phyloP scores from a whole-genome alignment of 805 yeast genomes.

The Millerozyma acaciae region DNA sequence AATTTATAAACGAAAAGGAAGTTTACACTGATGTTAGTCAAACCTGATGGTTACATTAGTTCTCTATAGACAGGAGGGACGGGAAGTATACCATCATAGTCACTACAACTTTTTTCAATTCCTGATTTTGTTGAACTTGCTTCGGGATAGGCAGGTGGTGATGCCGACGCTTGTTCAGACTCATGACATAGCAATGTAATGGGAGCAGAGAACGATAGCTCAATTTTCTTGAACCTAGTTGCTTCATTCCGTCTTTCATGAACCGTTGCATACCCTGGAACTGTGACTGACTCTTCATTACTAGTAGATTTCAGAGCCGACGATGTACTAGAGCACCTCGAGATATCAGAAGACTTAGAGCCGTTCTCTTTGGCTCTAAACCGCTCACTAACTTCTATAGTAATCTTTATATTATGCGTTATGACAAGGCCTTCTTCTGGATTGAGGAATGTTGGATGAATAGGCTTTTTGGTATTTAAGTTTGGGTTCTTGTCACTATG shows the following conservation, averaged over 20 bases:
- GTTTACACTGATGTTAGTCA: slow-evolving; percentile 1
- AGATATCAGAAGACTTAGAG: neutral
- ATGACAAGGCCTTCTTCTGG: slow-evolving; percentile 7
- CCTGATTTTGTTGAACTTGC: neutral
- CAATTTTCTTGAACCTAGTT: slow-evolving; percentile 9
- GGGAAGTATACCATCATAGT: too few species aligned
- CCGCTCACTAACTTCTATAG: slow-evolving; percentile 11
- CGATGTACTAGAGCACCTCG: slow-evolving; percentile 2
- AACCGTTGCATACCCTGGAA: slow-evolving; percentile 7
- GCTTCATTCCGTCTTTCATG: slow-evolving; percentile 6
- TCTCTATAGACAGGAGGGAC: slow-evolving; percentile 1
- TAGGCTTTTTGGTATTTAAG: slow-evolving; percentile 4
- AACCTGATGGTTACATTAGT: too few species aligned
- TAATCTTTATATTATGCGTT: slow-evolving; percentile 9
- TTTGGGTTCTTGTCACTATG: slow-evolving; percentile 1
- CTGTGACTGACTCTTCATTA: neutral
- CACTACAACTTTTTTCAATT: too few species aligned
- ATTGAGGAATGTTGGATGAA: slow-evolving; percentile 8
- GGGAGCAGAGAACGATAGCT: slow-evolving; percentile 13
- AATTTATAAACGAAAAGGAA: neutral
- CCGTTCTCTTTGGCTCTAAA: neutral
- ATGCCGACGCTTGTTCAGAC: slow-evolving; percentile 9
- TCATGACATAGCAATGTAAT: slow-evolving; percentile 9
- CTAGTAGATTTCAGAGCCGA: neutral
- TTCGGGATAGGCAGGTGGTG: slow-evolving; percentile 12